These are phyloP conservation scores for Fragaria vesca DNA, from an alignment of 306 rosid species.

Conservation along the genomic window DNA sequence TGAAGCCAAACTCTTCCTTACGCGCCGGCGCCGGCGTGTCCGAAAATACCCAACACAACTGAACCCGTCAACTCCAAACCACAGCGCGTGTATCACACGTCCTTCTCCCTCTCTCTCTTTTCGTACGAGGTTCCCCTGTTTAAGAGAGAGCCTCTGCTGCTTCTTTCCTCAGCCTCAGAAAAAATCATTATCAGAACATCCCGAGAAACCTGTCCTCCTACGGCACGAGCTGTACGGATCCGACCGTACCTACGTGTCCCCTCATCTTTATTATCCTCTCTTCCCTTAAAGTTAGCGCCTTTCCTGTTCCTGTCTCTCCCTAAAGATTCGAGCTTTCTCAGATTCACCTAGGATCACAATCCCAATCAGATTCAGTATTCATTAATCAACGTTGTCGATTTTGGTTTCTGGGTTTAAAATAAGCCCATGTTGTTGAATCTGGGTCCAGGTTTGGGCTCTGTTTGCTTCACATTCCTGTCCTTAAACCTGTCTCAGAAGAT, in stretches of 20 bases:
- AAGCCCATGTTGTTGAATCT: slow-evolving; percentile 49
- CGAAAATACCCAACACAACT: neutral
- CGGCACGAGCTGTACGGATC: neutral
- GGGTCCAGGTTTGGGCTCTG: slow-evolving; percentile 12
- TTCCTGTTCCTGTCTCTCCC: neutral
- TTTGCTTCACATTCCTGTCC: slow-evolving; percentile 33
- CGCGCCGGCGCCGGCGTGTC: slow-evolving; percentile 7
- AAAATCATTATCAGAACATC: neutral
- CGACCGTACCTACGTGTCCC: neutral
- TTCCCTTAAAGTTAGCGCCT: neutral
- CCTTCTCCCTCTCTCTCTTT: too few species aligned
- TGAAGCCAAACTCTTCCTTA: neutral
- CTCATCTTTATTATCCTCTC: neutral
- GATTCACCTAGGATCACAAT: neutral
- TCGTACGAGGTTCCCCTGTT: neutral
- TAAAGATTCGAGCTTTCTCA: neutral
- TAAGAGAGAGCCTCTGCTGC: neutral
- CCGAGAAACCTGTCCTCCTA: neutral
- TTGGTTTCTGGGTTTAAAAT: slow-evolving; percentile 10
- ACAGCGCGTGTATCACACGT: neutral
- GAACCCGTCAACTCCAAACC: neutral
- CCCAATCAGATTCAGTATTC: neutral
- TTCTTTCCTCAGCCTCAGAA: slow-evolving; percentile 3
- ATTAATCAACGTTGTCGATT: neutral
- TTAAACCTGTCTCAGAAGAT: slow-evolving; percentile 54